Evolutionary conservation across 495 filamentous ascomycete genomes (phyloP).

Genomic region (Beverwykella pulmonaria): DNA sequence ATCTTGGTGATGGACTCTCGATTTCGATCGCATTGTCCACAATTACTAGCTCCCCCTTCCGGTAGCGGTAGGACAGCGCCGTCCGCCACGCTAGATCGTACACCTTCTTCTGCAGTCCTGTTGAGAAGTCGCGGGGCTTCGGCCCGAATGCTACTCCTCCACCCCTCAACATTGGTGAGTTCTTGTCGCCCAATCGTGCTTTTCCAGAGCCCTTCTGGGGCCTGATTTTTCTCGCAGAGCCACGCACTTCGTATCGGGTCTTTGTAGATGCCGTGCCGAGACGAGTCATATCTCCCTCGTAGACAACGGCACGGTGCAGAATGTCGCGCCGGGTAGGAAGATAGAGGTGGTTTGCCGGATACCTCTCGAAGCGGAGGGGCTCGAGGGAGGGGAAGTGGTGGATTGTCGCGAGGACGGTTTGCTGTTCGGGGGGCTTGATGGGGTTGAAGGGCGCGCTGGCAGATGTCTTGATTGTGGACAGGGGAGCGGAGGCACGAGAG

Average conservation of each 20-base stretch:
- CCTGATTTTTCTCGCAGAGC: constrained; percentile 73
- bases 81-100: constrained; percentile 97
- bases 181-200: constrained; percentile 77
- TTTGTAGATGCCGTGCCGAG: constrained; percentile 83
- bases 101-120: constrained; percentile 79
- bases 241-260: constrained; percentile 80
- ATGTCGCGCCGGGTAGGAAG: constrained; percentile 89
- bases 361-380: constrained; percentile 75
- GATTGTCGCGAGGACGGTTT: constrained; percentile 72
- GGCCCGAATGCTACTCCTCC: constrained; percentile 89
- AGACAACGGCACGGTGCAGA: constrained; percentile 88
- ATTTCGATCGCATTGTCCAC: constrained; percentile 69
- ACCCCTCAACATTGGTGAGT: constrained; percentile 80
- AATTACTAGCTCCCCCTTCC: constrained; percentile 81
- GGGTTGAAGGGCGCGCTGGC: constrained; percentile 34
- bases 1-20: constrained; percentile 1
- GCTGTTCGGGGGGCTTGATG: constrained; percentile 48
- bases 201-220: constrained; percentile 83
- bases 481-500: constrained; percentile 22
- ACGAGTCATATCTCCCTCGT: constrained; percentile 86
- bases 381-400: constrained; percentile 90
- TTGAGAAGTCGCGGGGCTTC: constrained; percentile 84
- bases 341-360: constrained; percentile 76
- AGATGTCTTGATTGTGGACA: constrained; percentile 21
- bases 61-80: constrained; percentile 87